Evolutionary conservation across 1,139 yeast species (phyloP).

Genomic region (Pneumocystis jirovecii): DNA sequence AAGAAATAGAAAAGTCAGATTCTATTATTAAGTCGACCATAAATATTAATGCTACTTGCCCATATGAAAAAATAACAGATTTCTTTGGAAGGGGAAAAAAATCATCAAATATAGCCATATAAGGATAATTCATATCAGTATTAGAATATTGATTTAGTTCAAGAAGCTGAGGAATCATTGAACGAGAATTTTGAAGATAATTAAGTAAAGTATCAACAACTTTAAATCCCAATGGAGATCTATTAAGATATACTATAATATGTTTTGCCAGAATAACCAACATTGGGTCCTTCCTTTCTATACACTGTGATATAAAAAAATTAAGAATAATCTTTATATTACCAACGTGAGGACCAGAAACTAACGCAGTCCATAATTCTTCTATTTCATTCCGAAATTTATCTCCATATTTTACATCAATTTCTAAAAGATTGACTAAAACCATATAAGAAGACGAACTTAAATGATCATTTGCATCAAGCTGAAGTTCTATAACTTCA

Average conservation of each 20-base stretch:
- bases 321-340: constrained; percentile 63
- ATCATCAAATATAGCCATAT: constrained; percentile 55
- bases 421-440: constrained; percentile 64
- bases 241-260: constrained; percentile 58
- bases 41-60: constrained; percentile 74
- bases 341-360: constrained; percentile 47
- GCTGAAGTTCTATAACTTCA: constrained; percentile 53
- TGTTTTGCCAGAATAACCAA: constrained; percentile 73
- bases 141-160: constrained; percentile 22
- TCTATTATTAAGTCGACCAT: constrained; percentile 62
- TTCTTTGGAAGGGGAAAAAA: constrained; percentile 46
- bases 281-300: constrained; percentile 53
- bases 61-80: constrained; percentile 65
- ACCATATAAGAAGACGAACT: constrained; percentile 43
- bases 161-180: constrained; percentile 64
- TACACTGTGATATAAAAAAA: constrained; percentile 52
- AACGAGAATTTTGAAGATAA: constrained; percentile 56
- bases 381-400: constrained; percentile 74
- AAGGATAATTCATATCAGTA: constrained; percentile 38
- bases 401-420: constrained; percentile 63
- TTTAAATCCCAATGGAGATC: constrained; percentile 42
- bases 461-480: constrained; percentile 35
- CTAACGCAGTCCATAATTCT: constrained; percentile 87
- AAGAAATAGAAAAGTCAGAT: constrained; percentile 40
- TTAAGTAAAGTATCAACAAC: constrained; percentile 51